A percentile compares a stretch with the other conserved stretches of the same genome.
Evolutionary conservation across 2,329 filamentous ascomycete species (phyloP).

Genomic region (Clonostachys rosea): DNA sequence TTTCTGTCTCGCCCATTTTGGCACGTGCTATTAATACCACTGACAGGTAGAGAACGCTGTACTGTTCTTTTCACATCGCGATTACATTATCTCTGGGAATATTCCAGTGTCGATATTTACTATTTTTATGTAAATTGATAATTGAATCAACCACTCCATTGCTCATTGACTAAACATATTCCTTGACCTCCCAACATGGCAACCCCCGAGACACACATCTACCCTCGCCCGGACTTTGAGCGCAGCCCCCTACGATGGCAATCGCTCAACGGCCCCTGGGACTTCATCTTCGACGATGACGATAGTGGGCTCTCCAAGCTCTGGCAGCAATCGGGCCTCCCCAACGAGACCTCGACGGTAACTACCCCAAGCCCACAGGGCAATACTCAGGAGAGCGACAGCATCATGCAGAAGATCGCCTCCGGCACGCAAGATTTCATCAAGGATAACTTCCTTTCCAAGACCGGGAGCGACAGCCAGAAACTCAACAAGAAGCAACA

Average conservation of each 20-base stretch:
- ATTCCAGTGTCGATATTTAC: too few relatives aligned
- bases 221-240: constrained; percentile 63
- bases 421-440: constrained; percentile 41
- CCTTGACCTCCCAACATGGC: neutral
- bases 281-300: constrained; percentile 61
- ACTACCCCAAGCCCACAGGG: constrained; percentile 10
- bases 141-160: neutral
- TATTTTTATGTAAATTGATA: too few relatives aligned
- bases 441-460: constrained; percentile 34
- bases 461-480: constrained; percentile 12
- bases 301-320: constrained; percentile 46
- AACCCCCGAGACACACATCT: constrained; percentile 16
- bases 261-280: constrained; percentile 59
- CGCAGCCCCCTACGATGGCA: constrained; percentile 51
- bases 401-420: constrained; percentile 37
- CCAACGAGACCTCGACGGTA: constrained; percentile 27
- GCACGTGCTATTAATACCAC: too few relatives aligned
- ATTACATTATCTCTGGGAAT: too few relatives aligned
- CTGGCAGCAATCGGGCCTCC: constrained; percentile 51
- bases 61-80: neutral
- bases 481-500: constrained; percentile 36
- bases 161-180: neutral
- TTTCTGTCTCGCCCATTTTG: too few relatives aligned
- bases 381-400: constrained; percentile 20
- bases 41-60: too few relatives aligned